Base-by-base conservation (phyloP, 306 rosid species). In the Corylus americana region DNA sequence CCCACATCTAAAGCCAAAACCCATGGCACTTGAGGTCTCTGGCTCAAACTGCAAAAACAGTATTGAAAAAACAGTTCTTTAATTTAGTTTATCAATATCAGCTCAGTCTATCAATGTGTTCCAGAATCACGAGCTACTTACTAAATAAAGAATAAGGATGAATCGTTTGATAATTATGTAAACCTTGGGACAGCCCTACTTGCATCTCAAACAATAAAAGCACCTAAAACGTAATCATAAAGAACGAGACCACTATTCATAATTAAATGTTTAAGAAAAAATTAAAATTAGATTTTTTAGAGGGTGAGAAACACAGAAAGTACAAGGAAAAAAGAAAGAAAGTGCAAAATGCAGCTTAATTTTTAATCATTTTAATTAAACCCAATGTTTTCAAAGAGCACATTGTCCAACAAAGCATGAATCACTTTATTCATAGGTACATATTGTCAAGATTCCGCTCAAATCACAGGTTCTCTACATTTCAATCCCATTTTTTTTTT, bases 1-100 rank as follows among this genome's bases (percentile, higher is more conserved):
- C 59, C 98, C 98, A 88, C 98, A 94, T 73, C 97, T 86, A 87
- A 94, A 94, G 86, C 98, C 98, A 85, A 94, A 94, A 70, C 98
- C 98, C 97, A 94, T 94, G 79, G 98, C 98, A 79, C 90, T 92
- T 2, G 97, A 94, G 73, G 92, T 86, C 89, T 94, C 97, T 5
- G 98, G 98, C 85, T 94, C 98, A 87, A 92, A 94, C 97, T 92
- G 90, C 63, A 35, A 48, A 58, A 44, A 49, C 71, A 27, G 7
- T 3, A 62, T 81, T 12, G 63, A 79, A 69, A 82, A 74, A 61
- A 47, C 4, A 55, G 73, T 57, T 77, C 59, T 75, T 77, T 14
- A 31, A 62, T 77, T 69, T 20, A 81, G 39, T 78, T 64, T 71
- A 75, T 75, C 78, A 71, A 55, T 25, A 39, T 73, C 85, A 22